Evolutionary conservation across 176 grass and related monocot genomes (phyloP), one percentile per base, ranked within the genome.

Genomic region (Oryza punctata): DNA sequence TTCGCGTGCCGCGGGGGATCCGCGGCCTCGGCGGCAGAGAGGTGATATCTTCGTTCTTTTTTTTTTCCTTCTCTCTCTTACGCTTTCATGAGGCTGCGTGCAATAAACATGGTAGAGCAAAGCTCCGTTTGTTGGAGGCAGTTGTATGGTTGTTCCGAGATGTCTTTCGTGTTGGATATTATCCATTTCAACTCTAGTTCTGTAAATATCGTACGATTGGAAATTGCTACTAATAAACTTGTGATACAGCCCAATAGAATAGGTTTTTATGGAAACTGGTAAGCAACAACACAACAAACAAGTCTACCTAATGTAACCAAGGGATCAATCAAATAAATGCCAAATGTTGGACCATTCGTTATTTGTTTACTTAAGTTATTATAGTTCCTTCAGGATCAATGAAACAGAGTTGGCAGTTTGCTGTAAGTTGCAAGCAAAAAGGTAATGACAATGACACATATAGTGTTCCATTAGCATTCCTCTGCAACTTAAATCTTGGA

Each of bases 21-120:
- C 75, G 5, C 70, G 2, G 61, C 91, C 21, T 90, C 91, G 16
- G 46, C 83, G 19, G 61, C 86, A 25, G 88, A 86, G 45, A 90
- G 89, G 91, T 88, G 13, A n/a, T 23, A 38, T 27, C 71, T 27
- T 67, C n/a, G 21, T 8, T 19, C 3, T 15, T 16, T 37, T 3
- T 29, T 12, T 15, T 38, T 38, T 4, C 37, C 18, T 3, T 2
- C 12, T 13, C 2, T 70, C 50, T 11, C 38, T 30, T 64, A 10
- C 26, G 3, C 32, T 59, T 25, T 43, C 6, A 12, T 25, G 7
- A 52, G 40, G 18, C 7, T 29, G 19, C 5, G 18, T 33, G 33
- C 33, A 28, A 7, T 35, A 10, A 29, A 67, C 21, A 10, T 41
- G 21, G n/a, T 1, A 46, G 32, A 19, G 82, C 13, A 46, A 43